phyloP scores from a whole-genome alignment of 2,329 filamentous ascomycete genomes.

The Didymella arachidicola region DNA sequence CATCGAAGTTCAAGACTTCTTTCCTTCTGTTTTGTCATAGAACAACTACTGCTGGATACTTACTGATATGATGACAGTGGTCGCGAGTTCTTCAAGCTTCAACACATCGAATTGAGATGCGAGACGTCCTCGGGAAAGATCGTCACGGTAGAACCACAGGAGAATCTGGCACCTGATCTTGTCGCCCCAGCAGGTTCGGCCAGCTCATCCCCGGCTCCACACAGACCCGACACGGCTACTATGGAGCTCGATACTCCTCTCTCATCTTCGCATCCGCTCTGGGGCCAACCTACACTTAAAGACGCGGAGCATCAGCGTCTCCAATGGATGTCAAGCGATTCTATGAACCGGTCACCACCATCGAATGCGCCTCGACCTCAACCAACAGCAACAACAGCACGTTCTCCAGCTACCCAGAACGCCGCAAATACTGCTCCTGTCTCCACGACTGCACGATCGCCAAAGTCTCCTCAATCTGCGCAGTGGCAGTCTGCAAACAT shows the following conservation, averaged over 20 bases:
- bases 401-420: constrained; percentile 23
- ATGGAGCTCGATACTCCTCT: constrained; percentile 42
- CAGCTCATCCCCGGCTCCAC: constrained; percentile 27
- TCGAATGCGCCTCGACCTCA: neutral
- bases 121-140: constrained; percentile 33
- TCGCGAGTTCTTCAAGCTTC: constrained; percentile 52
- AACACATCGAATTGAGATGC: constrained; percentile 50
- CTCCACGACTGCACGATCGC: neutral
- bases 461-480: constrained; percentile 23
- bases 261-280: constrained; percentile 21
- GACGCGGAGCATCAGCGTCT: constrained; percentile 30
- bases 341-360: constrained; percentile 26
- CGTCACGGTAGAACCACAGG: constrained; percentile 38
- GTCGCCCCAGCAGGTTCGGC: constrained; percentile 30
- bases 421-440: neutral
- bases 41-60: neutral
- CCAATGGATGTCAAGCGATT: constrained; percentile 30
- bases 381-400: constrained; percentile 27
- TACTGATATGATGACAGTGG: constrained; percentile 32
- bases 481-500: constrained; percentile 27
- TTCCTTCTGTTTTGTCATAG: neutral
- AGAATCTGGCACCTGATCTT: constrained; percentile 33
- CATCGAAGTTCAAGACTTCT: neutral
- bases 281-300: constrained; percentile 29
- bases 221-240: constrained; percentile 17